These are phyloP conservation scores for Amanita inopinata DNA, from an alignment of 768 basidiomycete genomes.

Conservation along the genomic window DNA sequence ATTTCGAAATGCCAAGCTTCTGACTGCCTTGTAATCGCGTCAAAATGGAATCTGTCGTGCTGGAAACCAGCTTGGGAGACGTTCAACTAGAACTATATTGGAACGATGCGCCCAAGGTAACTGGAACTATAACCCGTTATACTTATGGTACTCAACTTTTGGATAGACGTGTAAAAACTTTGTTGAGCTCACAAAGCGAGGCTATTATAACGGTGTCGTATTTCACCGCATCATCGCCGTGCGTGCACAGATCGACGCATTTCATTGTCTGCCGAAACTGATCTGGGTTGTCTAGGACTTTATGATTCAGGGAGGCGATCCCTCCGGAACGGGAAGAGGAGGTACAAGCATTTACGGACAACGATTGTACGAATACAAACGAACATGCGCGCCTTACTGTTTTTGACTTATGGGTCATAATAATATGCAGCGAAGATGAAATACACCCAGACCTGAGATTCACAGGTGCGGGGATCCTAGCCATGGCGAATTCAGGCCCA, in stretches of 20 bases:
- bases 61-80: slow-evolving; percentile 82
- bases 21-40: too few relatives aligned
- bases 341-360: slow-evolving; percentile 85
- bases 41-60: slow-evolving; percentile 50
- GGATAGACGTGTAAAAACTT: slow-evolving; percentile 92
- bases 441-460: slow-evolving; percentile 86
- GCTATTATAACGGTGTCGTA: slow-evolving; percentile 84
- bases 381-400: too few relatives aligned
- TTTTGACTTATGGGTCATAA: too few relatives aligned
- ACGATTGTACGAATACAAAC: slow-evolving; percentile 56
- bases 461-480: slow-evolving; percentile 92
- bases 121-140: slow-evolving; percentile 20
- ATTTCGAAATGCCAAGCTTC: too few relatives aligned
- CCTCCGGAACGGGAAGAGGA: slow-evolving; percentile 91
- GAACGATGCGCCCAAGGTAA: slow-evolving; percentile 72
- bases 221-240: slow-evolving; percentile 92
- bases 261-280: neutral
- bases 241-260: slow-evolving; percentile 15
- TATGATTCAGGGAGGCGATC: slow-evolving; percentile 95
- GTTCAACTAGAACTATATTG: slow-evolving; percentile 88
- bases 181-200: slow-evolving; percentile 77
- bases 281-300: slow-evolving; percentile 53
- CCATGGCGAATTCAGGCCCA: slow-evolving; percentile 97
- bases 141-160: slow-evolving; percentile 14
- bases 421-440: slow-evolving; percentile 65